A percentile compares a stretch with the other conserved stretches of the same genome.
Evolutionary conservation across 2,329 filamentous ascomycete genomes (phyloP).

Genomic region (Alternaria triticimaculans): DNA sequence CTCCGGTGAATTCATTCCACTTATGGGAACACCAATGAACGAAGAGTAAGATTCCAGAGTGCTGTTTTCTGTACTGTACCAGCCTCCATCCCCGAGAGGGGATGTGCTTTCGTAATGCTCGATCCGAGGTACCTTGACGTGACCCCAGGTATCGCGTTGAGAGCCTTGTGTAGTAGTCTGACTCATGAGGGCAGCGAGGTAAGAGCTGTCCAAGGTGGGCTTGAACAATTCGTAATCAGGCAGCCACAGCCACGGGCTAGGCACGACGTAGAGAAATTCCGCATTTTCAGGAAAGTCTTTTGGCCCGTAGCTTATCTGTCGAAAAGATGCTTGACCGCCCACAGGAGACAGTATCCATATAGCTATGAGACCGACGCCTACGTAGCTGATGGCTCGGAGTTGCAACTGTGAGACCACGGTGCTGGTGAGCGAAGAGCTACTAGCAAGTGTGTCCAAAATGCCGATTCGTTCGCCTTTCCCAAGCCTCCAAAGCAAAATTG

Average conservation of each 20-base stretch:
- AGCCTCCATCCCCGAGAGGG: not conserved
- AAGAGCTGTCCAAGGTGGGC: not conserved
- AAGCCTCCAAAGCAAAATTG: not conserved
- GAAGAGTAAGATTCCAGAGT: not conserved
- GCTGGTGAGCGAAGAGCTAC: not conserved
- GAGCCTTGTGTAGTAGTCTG: not conserved
- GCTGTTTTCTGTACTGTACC: not conserved
- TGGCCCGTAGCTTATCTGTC: not conserved
- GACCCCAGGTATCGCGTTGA: not conserved
- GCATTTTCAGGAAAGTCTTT: not conserved
- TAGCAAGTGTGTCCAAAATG: not conserved
- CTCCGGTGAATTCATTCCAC: not conserved
- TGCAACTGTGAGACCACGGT: not conserved
- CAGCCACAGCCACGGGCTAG: not conserved
- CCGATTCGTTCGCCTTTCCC: not conserved
- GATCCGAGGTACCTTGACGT: not conserved
- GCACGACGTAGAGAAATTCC: not conserved
- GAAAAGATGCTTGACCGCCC: not conserved
- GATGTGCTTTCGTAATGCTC: not conserved
- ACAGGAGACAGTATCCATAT: not conserved
- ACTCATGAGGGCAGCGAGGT: not conserved
- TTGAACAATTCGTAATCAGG: not conserved
- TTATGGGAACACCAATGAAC: not conserved
- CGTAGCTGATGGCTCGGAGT: accelerated
- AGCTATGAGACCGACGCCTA: not conserved